A percentile compares a stretch with the other conserved stretches of the same genome.
Evolutionary conservation across 176 grass and related monocot species (phyloP).

Genomic region (Pontederia paniculata): DNA sequence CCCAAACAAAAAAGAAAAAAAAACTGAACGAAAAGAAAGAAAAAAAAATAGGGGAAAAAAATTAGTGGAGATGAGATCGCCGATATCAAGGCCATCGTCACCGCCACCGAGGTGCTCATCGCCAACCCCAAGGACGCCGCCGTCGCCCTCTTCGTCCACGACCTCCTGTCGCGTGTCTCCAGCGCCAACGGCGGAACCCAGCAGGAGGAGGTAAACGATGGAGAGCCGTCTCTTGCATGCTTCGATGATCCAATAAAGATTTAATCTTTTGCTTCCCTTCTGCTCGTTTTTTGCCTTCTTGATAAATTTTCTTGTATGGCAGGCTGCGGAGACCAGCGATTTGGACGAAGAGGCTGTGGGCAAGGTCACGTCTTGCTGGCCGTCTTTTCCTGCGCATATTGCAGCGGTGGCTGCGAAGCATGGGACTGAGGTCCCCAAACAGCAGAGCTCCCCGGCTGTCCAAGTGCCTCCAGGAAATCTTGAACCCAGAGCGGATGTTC

Average conservation of each 20-base stretch:
- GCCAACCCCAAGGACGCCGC: conserved; percentile 3
- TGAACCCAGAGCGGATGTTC: conserved; percentile 18
- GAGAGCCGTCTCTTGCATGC: neutral
- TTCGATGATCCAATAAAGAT: neutral
- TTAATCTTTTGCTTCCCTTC: neutral
- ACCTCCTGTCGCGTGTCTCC: conserved; percentile 3
- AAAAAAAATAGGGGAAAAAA: no score
- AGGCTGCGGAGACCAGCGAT: conserved; percentile 10
- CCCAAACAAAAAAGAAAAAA: no score
- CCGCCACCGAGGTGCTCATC: conserved; percentile 19
- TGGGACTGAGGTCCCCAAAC: neutral
- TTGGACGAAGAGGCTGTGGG: conserved; percentile 3
- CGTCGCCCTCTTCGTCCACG: conserved; percentile 14
- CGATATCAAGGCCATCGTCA: conserved; percentile 24
- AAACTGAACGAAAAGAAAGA: no score
- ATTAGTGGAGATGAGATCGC: no score
- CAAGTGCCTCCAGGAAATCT: conserved; percentile 8
- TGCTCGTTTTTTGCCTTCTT: neutral
- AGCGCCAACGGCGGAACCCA: neutral
- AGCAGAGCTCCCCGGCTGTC: neutral
- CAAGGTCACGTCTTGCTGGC: neutral
- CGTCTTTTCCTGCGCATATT: neutral
- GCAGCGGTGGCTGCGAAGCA: neutral
- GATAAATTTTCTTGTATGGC: neutral
- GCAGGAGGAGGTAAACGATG: conserved; percentile 3